Evolutionary conservation across 1,284 basidiomycete genomes (phyloP), one percentile per base, ranked within the genome.

Genomic region (Sporisorium iseilematis-ciliati): DNA sequence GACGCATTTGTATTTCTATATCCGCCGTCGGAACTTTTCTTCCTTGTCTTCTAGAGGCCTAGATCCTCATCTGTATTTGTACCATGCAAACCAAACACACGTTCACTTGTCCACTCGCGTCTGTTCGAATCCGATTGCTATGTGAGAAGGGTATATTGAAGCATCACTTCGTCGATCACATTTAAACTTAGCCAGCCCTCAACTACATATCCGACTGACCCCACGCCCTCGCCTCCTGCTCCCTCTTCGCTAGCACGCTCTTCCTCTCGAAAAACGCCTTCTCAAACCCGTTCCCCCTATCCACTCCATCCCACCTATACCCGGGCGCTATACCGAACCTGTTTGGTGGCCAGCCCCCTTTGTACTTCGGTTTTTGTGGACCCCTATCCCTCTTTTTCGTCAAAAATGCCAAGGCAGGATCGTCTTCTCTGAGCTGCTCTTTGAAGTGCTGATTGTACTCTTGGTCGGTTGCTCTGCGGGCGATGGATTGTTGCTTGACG

Each of bases 291-390:
- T 92, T 99, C 1, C 94, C 90, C 62, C 95, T 90, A 55, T 86
- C 84, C 5, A 86, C 85, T 1, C 85, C 85, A 55, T 98, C 96
- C 96, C 95, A 99, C 78, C 96, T 89, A 84, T 95, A 95, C 0
- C 96, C 96, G 12, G 96, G 97, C 61, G 90, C 91, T 75, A 99
- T 97, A 25, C 91, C 91, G 85, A 96, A 99, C 10, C 96, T 90
- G 87, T 99, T 99, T 8, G 95, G 91, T 2, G 93, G 94, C 2
- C 91, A 89, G 0, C 94, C 92, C 8, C 95, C 95, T 26, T 88
- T 89, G 85, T 98, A 99, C 82, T 92, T 91, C 1, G 95, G 95
- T 86, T 89, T 90, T 64, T 87, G 88, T 83, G 91, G 91, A 88
- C 92, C 92, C 90, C 92, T 38, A 4, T 26, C 45, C 7, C 79